Evolutionary conservation across 805 yeast genomes (phyloP), one percentile per base, ranked within the genome.

Genomic region (Metschnikowia anglica): DNA sequence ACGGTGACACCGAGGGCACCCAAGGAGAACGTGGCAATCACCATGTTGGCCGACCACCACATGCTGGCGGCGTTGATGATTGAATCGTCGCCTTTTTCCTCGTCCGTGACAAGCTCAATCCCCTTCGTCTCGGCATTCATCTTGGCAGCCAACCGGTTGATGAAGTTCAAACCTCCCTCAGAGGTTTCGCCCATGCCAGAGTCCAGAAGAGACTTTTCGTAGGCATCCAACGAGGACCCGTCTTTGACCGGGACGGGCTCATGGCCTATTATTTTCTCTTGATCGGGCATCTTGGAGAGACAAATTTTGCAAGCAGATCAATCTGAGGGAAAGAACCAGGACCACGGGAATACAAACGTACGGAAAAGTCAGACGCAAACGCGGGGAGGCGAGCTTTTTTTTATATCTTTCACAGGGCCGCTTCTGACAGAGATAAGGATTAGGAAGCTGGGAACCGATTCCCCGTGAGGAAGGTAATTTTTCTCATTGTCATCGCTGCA

Each of bases 21-120:
- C 37, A 88, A 69, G 7, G 95, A 73, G 55, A 78, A 80, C 13
- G 96, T 79, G 16, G 96, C 88, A 58, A 89, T 78, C 43, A 87
- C 96, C 76, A 87, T 72, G 66, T 89, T 88, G 27, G 95, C 95
- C 6, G 95, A 84, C 55, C 85, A 75, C 96, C 96, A 89, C 91
- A 89, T 85, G 37, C 90, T 73, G 34, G 88, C 88, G 23, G 93
- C 85, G 51, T 77, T 78, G 67, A 78, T 70, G 47, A 84, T 59
- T 27, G 86, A 80, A 34, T 74, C 74, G 48, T 83, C 88, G 34
- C 76, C 74, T 61, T 87, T 83, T 63, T 87, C 91, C 34, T 82
- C 85, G 48, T 85, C 95, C 7, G 86, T 80, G 43, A 90, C 77
- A 31, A 84, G 73, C 56, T 88, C 96, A 49, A 90, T 81, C 64